These are phyloP conservation scores for Madurella fahalii DNA, from an alignment of 2,329 filamentous ascomycete species.

Conservation along the genomic window DNA sequence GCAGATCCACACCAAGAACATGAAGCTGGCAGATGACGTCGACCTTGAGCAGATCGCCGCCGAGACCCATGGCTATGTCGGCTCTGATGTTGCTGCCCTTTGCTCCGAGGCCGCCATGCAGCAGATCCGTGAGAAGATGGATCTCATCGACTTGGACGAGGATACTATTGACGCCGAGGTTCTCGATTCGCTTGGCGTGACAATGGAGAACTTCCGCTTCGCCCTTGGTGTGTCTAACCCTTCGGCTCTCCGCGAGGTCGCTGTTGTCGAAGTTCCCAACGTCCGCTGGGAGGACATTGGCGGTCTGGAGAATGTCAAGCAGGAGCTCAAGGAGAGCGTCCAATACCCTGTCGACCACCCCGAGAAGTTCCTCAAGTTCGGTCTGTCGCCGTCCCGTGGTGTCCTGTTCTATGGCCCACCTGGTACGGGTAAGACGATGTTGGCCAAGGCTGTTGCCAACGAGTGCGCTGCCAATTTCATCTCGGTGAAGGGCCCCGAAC, in stretches of 20 bases:
- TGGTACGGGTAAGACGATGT: slow-evolving; percentile 99
- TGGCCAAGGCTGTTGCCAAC: slow-evolving; percentile 98
- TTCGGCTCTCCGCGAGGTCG: slow-evolving; percentile 95
- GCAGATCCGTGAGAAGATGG: slow-evolving; percentile 99
- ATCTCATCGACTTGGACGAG: slow-evolving; percentile 96
- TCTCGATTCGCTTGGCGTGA: slow-evolving; percentile 94
- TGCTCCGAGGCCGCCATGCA: slow-evolving; percentile 99
- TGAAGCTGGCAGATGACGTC: slow-evolving; percentile 97
- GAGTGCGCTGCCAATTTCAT: slow-evolving; percentile 99
- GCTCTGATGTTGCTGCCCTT: slow-evolving; percentile 95
- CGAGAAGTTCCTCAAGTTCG: slow-evolving; percentile 99
- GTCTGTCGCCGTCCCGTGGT: slow-evolving; percentile 94
- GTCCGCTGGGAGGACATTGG: slow-evolving; percentile 99
- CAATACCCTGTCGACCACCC: slow-evolving; percentile 99
- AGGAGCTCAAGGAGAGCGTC: slow-evolving; percentile 97
- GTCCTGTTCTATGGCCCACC: slow-evolving; percentile 98
- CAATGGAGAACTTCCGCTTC: slow-evolving; percentile 99
- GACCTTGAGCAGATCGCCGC: slow-evolving; percentile 94
- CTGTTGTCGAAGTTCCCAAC: slow-evolving; percentile 98
- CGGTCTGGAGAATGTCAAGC: slow-evolving; percentile 97
- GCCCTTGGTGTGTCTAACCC: slow-evolving; percentile 97
- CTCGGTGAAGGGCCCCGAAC: slow-evolving; percentile 95
- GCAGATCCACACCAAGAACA: slow-evolving; percentile 99
- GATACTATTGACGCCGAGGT: slow-evolving; percentile 99
- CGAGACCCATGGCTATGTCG: slow-evolving; percentile 98